Conservation (phyloP, 305 asterid genomes). For the Solanum hybrid region DNA sequence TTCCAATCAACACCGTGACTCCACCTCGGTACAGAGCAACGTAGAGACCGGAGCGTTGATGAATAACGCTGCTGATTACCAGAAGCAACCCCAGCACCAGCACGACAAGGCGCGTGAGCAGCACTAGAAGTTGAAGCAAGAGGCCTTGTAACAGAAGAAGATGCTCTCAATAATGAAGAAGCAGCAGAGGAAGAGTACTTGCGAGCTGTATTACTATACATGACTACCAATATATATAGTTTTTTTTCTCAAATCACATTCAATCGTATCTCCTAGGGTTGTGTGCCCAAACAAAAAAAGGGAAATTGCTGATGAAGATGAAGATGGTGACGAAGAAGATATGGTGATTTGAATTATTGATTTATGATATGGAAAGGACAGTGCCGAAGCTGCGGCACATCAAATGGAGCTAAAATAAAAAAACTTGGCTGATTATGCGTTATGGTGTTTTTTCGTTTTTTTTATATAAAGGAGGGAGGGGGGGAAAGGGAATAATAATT, state of each 20-base stretch:
- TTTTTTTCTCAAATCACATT: background rate
- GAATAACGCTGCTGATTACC: constrained; percentile 20
- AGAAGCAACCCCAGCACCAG: background rate
- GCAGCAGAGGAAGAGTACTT: constrained; percentile 11
- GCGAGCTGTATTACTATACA: constrained; percentile 15
- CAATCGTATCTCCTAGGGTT: constrained; percentile 1
- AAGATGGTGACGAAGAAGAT: background rate
- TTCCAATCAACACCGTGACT: constrained; percentile 88
- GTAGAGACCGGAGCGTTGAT: constrained; percentile 24
- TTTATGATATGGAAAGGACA: too few species aligned
- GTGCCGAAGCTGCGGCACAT: background rate
- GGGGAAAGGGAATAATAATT: background rate
- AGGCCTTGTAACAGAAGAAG: background rate
- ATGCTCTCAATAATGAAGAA: constrained; percentile 9
- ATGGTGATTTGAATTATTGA: too few species aligned
- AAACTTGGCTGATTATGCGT: background rate
- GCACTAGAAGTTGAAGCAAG: constrained; percentile 1
- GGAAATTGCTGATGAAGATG: background rate
- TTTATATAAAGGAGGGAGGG: background rate
- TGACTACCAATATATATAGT: background rate
- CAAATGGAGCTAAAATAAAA: background rate
- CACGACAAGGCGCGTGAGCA: background rate
- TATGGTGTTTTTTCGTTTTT: background rate
- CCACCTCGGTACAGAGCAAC: constrained; percentile 48
- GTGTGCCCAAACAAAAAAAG: background rate